Conservation (phyloP, 2,329 filamentous ascomycete genomes). For the Neonectria ditissima region DNA sequence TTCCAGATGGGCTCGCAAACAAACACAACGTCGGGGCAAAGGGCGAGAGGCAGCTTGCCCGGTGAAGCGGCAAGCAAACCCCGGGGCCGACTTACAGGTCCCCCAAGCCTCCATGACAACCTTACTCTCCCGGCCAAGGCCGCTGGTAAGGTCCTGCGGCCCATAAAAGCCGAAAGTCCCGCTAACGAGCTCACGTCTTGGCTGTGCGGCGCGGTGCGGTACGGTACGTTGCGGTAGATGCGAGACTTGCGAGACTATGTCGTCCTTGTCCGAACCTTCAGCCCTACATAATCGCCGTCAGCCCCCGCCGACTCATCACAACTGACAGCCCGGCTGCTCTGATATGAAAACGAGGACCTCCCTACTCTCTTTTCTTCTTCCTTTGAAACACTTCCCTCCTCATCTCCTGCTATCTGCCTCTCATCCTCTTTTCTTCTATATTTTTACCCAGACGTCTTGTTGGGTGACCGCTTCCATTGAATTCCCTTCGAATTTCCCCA, state of each 20-base stretch:
- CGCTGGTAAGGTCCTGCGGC: conserved; percentile 25
- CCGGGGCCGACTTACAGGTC: background rate
- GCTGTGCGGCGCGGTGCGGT: conserved; percentile 1
- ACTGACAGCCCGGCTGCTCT: conserved; percentile 15
- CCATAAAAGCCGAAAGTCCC: conserved; percentile 42
- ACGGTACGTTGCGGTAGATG: conserved; percentile 7
- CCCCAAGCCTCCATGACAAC: conserved; percentile 1
- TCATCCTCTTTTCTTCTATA: background rate
- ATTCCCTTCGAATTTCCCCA: background rate
- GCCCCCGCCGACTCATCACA: conserved; percentile 16
- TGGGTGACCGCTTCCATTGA: conserved; percentile 2
- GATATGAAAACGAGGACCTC: background rate
- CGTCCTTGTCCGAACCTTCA: conserved; percentile 34
- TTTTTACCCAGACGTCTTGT: background rate
- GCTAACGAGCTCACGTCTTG: conserved; percentile 23
- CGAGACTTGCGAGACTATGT: conserved; percentile 5
- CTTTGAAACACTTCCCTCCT: background rate
- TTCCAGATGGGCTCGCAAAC: conserved; percentile 5
- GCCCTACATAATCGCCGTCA: conserved; percentile 36
- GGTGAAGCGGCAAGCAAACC: conserved; percentile 18
- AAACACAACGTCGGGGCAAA: background rate
- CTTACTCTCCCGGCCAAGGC: conserved; percentile 6
- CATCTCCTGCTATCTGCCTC: background rate
- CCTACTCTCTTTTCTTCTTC: background rate
- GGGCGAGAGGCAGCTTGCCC: conserved; percentile 12